These are phyloP conservation scores for Davidsoniella eucalypti DNA, from an alignment of 2,329 filamentous ascomycete genomes.

Conservation along the genomic window DNA sequence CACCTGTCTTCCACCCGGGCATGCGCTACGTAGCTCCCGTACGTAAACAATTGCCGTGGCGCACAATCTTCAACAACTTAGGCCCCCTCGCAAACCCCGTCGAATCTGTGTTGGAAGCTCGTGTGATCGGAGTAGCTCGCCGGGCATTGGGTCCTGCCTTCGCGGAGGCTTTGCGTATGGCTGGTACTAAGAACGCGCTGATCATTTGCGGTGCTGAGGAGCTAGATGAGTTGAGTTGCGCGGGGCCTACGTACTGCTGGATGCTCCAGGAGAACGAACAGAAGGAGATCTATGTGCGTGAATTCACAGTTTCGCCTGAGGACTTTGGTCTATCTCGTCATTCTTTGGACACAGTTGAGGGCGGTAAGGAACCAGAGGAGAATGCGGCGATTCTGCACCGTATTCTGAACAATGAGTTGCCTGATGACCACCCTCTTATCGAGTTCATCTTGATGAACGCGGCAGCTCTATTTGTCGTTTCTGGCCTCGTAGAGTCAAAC, in stretches of 20 bases:
- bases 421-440: conserved; percentile 65
- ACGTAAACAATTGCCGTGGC: conserved; percentile 75
- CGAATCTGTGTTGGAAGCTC: conserved; percentile 68
- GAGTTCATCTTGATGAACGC: conserved; percentile 93
- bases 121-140: conserved; percentile 84
- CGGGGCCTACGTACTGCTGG: conserved; percentile 82
- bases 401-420: conserved; percentile 58
- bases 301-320: conserved; percentile 62
- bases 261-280: conserved; percentile 35
- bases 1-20: conserved; percentile 88
- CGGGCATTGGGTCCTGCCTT: conserved; percentile 78
- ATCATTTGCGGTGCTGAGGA: conserved; percentile 90
- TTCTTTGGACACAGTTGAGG: conserved; percentile 59
- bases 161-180: conserved; percentile 62
- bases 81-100: conserved; percentile 86
- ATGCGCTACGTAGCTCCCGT: conserved; percentile 81
- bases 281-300: conserved; percentile 41
- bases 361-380: conserved; percentile 69
- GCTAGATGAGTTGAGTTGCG: conserved; percentile 87
- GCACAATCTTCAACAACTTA: conserved; percentile 94
- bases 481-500: conserved; percentile 74
- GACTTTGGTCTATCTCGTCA: conserved; percentile 75
- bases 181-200: conserved; percentile 66
- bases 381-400: conserved; percentile 72
- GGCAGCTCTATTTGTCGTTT: conserved; percentile 69